Evolutionary conservation across 495 filamentous ascomycete species (phyloP).

Genomic region (Talaromyces trachyspermus): DNA sequence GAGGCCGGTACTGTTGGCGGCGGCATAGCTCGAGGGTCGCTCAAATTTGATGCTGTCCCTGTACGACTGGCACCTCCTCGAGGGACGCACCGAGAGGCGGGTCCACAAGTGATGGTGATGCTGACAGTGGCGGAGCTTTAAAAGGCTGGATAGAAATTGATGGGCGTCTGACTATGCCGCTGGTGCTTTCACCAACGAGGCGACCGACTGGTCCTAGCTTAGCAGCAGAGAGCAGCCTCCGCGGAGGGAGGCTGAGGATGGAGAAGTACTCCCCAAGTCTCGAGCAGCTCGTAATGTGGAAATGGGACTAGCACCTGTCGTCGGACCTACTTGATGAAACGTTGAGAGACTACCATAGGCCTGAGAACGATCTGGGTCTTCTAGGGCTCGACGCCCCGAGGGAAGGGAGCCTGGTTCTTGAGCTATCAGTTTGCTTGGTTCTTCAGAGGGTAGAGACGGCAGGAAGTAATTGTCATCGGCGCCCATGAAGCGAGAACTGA

Average conservation of each 20-base stretch:
- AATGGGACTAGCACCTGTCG: slow-evolving; percentile 74
- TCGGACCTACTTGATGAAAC: slow-evolving; percentile 74
- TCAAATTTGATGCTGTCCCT: slow-evolving; percentile 54
- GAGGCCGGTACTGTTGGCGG: slow-evolving; percentile 41
- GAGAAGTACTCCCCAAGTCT: slow-evolving; percentile 43
- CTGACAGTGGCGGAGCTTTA: slow-evolving; percentile 87
- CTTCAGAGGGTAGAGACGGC: slow-evolving; percentile 55
- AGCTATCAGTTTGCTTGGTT: slow-evolving; percentile 26
- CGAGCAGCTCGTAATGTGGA: slow-evolving; percentile 69
- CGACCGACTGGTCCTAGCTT: slow-evolving; percentile 53
- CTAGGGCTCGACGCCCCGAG: slow-evolving; percentile 30
- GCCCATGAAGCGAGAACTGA: slow-evolving; percentile 95
- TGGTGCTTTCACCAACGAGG: slow-evolving; percentile 49
- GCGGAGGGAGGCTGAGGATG: slow-evolving; percentile 51
- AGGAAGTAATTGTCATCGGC: slow-evolving; percentile 81
- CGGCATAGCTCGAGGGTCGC: slow-evolving; percentile 56
- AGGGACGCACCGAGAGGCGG: slow-evolving; percentile 52
- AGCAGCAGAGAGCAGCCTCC: slow-evolving; percentile 51
- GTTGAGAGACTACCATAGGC: slow-evolving; percentile 92
- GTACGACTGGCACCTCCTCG: slow-evolving; percentile 48
- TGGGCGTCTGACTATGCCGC: slow-evolving; percentile 56
- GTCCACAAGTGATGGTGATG: slow-evolving; percentile 65
- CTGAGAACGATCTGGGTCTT: slow-evolving; percentile 59
- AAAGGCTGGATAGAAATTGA: slow-evolving; percentile 93
- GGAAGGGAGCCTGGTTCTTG: slow-evolving; percentile 74